Evolutionary conservation across 2,329 filamentous ascomycete species (phyloP).

Genomic region (Scortechinia acanthostroma): DNA sequence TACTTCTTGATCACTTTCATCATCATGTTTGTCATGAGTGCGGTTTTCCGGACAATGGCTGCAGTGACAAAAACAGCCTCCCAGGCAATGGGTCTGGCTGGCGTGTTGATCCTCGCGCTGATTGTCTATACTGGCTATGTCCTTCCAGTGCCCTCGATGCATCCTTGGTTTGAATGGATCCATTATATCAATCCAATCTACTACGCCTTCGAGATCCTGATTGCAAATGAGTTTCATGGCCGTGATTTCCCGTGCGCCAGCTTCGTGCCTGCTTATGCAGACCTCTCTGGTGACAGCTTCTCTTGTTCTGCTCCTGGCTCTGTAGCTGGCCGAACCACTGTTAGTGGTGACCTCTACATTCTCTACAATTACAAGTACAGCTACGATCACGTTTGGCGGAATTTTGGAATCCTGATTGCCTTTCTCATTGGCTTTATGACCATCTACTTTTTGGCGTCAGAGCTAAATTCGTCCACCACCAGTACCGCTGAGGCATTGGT

Average conservation of each 20-base stretch:
- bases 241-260: constrained; percentile 45
- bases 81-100: constrained; percentile 43
- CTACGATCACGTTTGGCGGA: constrained; percentile 54
- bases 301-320: constrained; percentile 46
- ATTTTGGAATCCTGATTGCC: constrained; percentile 60
- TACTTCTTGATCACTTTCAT: constrained; percentile 67
- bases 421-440: constrained; percentile 59
- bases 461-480: constrained; percentile 54
- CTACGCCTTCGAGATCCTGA: constrained; percentile 68
- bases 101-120: constrained; percentile 48
- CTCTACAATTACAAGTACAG: constrained; percentile 44
- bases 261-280: constrained; percentile 36
- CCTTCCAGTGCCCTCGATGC: constrained; percentile 46
- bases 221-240: constrained; percentile 67
- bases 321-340: constrained; percentile 38
- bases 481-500: constrained; percentile 66
- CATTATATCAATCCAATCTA: constrained; percentile 68
- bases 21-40: constrained; percentile 66
- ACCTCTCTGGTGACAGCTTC: constrained; percentile 32
- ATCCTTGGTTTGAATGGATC: constrained; percentile 71
- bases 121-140: constrained; percentile 54
- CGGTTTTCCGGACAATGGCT: constrained; percentile 69
- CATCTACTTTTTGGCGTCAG: constrained; percentile 55
- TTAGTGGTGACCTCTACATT: constrained; percentile 58
- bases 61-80: constrained; percentile 61